Base-by-base conservation (phyloP, 2,329 filamentous ascomycete genomes). In the Colletotrichum scovillei region DNA sequence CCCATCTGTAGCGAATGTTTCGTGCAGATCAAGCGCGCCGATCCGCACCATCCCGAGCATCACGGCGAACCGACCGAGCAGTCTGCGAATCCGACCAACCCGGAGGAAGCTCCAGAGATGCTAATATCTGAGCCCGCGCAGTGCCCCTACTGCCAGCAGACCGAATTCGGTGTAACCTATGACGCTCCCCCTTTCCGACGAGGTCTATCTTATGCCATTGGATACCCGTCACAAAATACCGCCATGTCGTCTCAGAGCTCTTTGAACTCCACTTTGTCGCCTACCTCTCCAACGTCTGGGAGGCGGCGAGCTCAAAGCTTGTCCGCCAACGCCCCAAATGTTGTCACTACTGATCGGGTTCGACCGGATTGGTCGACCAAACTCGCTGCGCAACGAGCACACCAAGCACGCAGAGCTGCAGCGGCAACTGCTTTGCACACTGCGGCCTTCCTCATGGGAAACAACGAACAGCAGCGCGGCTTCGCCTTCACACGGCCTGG, bases 1-100 rank as follows among this genome's bases (percentile, higher is more conserved):
- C 89, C 94, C 6, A 98, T 99, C 75, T 99, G 97, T 84, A 98
- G 95, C 55, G 97, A 99, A 84, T 99, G 97, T 82, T 99, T 99
- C 79, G 97, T 99, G 4, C 97, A 99, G 82, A 99, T 99, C 81
- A 98, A 98, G 82, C 91, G 97, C 55, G 92, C 95, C 4, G 96
- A 99, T 76, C 95, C 95, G 11, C 94, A 98, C 81, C 91, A 95
- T 52, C 94, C 95, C 1, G 94, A 98, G 80, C 94, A 97, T 79
- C 86, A 89, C 72, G 88, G 87, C n/a, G 85, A 89, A 62, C 76
- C 79, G 26, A 75, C 80, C 72, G 68, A 76, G 35, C 77, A 71
- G 49, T 72, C 75, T n/a, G 70, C 77, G 56, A 62, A 76, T 16
- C 83, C 87, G 0, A 88, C 81, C n/a, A 83, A 81, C 16, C 83